phyloP scores from a whole-genome alignment of 1,139 yeast species.

The Hansenula sp. region DNA sequence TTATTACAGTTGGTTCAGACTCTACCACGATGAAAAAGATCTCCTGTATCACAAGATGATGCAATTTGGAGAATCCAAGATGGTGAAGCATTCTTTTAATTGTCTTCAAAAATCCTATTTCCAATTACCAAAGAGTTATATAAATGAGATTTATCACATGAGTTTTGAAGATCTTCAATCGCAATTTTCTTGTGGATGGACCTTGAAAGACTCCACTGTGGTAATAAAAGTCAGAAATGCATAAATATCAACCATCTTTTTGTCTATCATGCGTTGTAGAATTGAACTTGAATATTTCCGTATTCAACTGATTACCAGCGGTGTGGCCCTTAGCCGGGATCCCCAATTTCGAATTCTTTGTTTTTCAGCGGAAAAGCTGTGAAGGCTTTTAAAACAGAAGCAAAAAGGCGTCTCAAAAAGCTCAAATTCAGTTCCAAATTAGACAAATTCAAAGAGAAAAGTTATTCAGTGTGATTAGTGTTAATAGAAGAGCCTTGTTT shows the following conservation, averaged over 20 bases:
- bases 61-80: slow-evolving; percentile 36
- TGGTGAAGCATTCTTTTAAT: slow-evolving; percentile 30
- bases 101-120: slow-evolving; percentile 37
- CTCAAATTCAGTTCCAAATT: slow-evolving; percentile 4
- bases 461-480: no score
- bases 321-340: no score
- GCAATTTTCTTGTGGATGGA: slow-evolving; percentile 14
- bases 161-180: slow-evolving; percentile 4
- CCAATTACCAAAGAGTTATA: slow-evolving; percentile 16
- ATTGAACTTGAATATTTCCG: no score
- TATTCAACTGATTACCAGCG: no score
- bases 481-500: no score
- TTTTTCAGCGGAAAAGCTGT: no score
- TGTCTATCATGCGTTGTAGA: no score
- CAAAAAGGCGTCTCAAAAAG: no score
- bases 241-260: no score
- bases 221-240: slow-evolving; percentile 9
- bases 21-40: slow-evolving; percentile 28
- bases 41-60: slow-evolving; percentile 33
- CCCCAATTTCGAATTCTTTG: no score
- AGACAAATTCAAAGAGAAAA: no score
- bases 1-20: slow-evolving; percentile 38
- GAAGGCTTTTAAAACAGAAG: no score
- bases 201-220: slow-evolving; percentile 6
- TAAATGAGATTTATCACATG: slow-evolving; percentile 11